phyloP scores from a whole-genome alignment of 2,329 filamentous ascomycete genomes.

The Penicillium freii region DNA sequence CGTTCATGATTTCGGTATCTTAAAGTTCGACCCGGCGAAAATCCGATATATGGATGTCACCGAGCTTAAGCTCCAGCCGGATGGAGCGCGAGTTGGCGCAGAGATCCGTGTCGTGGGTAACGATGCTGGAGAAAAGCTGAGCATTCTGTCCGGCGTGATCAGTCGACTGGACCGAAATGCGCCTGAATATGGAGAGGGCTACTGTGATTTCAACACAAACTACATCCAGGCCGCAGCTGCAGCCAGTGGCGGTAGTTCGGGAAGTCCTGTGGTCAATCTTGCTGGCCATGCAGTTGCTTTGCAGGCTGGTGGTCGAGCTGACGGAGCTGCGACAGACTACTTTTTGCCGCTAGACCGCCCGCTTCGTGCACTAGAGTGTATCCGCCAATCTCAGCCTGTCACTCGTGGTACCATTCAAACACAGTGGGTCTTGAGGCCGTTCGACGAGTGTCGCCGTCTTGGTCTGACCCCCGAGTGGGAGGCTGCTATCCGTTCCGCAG shows the following conservation, averaged over 20 bases:
- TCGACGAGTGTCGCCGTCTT: conserved; percentile 90
- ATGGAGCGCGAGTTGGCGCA: conserved; percentile 79
- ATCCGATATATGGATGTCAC: conserved; percentile 96
- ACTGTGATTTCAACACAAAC: conserved; percentile 93
- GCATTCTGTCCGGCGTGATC: conserved; percentile 95
- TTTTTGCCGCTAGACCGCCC: conserved; percentile 93
- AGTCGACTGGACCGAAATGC: conserved; percentile 94
- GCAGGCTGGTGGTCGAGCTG: conserved; percentile 88
- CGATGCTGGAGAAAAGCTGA: conserved; percentile 96
- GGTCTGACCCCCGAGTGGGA: conserved; percentile 85
- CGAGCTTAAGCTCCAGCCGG: conserved; percentile 76
- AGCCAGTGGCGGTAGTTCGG: conserved; percentile 95
- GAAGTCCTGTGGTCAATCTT: conserved; percentile 94
- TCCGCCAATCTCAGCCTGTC: conserved; percentile 72
- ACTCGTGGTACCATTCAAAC: conserved; percentile 96
- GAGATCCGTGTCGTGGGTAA: conserved; percentile 98
- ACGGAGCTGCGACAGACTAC: conserved; percentile 96
- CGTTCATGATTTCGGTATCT: conserved; percentile 96
- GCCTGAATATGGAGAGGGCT: conserved; percentile 95
- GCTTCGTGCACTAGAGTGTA: conserved; percentile 78
- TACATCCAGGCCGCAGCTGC: conserved; percentile 98
- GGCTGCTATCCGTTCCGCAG: conserved; percentile 73
- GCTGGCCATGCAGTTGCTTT: conserved; percentile 88
- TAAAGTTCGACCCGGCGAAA: conserved; percentile 90
- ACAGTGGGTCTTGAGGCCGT: conserved; percentile 94